Percentiles rank a stretch among this genome's conserved stretches.
Evolutionary conservation across 495 filamentous ascomycete species (phyloP).

Genomic region (Apiosordaria backusii): DNA sequence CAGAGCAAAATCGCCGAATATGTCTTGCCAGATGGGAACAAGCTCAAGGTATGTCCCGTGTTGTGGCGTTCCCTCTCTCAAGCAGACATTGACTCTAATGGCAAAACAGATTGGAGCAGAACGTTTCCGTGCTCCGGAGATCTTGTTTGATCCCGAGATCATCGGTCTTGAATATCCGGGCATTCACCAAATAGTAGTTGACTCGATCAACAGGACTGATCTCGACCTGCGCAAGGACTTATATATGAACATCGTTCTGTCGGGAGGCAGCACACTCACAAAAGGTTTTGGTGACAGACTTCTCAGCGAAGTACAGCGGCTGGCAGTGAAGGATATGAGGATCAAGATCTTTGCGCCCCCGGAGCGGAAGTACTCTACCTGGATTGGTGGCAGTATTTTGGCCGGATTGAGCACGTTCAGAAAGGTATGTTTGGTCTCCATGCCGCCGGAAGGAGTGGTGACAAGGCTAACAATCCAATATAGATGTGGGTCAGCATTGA

Average conservation of each 20-base stretch:
- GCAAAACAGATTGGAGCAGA: conserved; percentile 70
- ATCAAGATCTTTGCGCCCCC: conserved; percentile 98
- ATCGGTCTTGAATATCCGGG: conserved; percentile 97
- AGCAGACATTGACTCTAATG: neutral
- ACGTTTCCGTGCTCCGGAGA: conserved; percentile 93
- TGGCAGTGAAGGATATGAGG: conserved; percentile 97
- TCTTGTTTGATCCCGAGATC: conserved; percentile 95
- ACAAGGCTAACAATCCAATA: conserved; percentile 15
- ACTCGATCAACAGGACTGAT: conserved; percentile 95
- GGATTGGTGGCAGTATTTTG: conserved; percentile 97
- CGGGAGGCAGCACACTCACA: conserved; percentile 84
- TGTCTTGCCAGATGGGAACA: conserved; percentile 84
- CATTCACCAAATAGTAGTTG: conserved; percentile 95
- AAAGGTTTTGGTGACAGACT: conserved; percentile 92
- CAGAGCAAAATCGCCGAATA: conserved; percentile 77
- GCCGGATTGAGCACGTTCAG: conserved; percentile 96
- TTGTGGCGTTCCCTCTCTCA: conserved; percentile 17
- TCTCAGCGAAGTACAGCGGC: conserved; percentile 82
- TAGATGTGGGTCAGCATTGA: conserved; percentile 99
- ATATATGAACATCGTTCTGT: conserved; percentile 95
- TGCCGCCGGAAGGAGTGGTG: neutral
- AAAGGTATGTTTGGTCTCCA: conserved; percentile 64
- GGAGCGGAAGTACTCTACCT: conserved; percentile 96
- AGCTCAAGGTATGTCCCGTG: conserved; percentile 64
- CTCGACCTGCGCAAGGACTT: conserved; percentile 91